Evolutionary conservation across 306 rosid genomes (phyloP), one percentile per base, ranked within the genome.

Genomic region (Potentilla sterilis): DNA sequence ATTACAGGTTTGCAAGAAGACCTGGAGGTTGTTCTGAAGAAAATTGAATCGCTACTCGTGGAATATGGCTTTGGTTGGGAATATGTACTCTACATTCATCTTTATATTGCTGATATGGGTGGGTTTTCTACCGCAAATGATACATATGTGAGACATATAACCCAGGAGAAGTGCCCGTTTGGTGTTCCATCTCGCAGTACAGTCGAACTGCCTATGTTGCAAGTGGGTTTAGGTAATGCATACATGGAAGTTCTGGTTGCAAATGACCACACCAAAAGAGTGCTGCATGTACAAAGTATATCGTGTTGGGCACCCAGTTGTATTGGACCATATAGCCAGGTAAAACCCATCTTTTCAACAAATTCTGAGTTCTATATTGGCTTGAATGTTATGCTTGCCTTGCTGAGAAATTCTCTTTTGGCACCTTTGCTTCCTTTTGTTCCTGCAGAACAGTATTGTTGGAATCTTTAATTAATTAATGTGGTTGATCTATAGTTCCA

Each of bases 291-390:
- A 64, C 98, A 94, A 70, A 92, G 98, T 79, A 90, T 94, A 69
- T 94, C 98, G 42, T 80, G 86, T 59, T 94, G 98, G 98, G 98
- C 98, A 48, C 98, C 98, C 75, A 94, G 98, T 90, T 90, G 96
- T 88, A 94, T 94, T 86, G 98, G 98, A 82, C 98, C 98, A 49
- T 94, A 94, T 87, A 94, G 97, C 82, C 97, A 94, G 96, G 98
- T 94, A 79, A 67, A 28, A 42, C 74, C 61, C 71, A 54, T 38
- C 58, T 67, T 63, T 37, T 57, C 51, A 52, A 48, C 14, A 57
- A 70, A 49, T 28, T 49, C 74, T 47, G 9, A 18, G 12, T 51
- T 37, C 3, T 46, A 28, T 24, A 28, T 69, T 48, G 74, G 28
- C 18, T 48, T 70, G 42, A 8, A 69, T 46, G 16, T 28, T 19